Evolutionary conservation across 192 early-diverging fungal genomes (phyloP), one percentile per base, ranked within the genome.

Genomic region (Martensiomyces pterosporus): DNA sequence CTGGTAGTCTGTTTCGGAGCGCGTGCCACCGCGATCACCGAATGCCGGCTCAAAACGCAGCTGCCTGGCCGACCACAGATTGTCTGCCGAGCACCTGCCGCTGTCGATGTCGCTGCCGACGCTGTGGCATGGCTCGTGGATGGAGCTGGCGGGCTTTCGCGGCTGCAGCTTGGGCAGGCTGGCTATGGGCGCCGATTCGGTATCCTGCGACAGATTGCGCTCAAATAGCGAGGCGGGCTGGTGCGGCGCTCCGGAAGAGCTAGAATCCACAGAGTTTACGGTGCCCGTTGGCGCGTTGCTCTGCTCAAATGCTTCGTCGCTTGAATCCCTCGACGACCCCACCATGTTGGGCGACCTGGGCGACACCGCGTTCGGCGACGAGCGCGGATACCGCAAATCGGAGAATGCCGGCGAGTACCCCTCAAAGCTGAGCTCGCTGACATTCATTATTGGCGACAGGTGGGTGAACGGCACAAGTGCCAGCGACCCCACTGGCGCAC

Each of bases 361-460:
- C n/a, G n/a, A n/a, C n/a, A n/a, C n/a, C n/a, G n/a, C n/a, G n/a
- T n/a, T n/a, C n/a, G n/a, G n/a, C 29, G 29, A 32, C 6, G 29
- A 12, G 6, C 5, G 6, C 14, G 51, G 46, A 8, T 39, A 41
- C n/a, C n/a, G n/a, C n/a, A n/a, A n/a, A 26, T 66, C 55, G 6
- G 67, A 64, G 49, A 59, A 64, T 7, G 35, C 51, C 25, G 67
- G 60, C 55, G 67, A 71, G 43, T 71, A 64, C 22, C 51, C 47
- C 16, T 49, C 67, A 26, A 59, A 46, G 49, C 49, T 42, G 10
- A 34, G 26, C 17, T 42, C 43, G 39, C 39, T 33, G 24, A 9
- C 15, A 25, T 38, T 45, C 32, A 41, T 15, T 15, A 54, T 43
- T 2, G 49, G 49, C 43, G 49, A 52, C 32, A 50, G 18, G 14